Evolutionary conservation across 1,139 yeast species (phyloP).

Genomic region (Candida sp.): DNA sequence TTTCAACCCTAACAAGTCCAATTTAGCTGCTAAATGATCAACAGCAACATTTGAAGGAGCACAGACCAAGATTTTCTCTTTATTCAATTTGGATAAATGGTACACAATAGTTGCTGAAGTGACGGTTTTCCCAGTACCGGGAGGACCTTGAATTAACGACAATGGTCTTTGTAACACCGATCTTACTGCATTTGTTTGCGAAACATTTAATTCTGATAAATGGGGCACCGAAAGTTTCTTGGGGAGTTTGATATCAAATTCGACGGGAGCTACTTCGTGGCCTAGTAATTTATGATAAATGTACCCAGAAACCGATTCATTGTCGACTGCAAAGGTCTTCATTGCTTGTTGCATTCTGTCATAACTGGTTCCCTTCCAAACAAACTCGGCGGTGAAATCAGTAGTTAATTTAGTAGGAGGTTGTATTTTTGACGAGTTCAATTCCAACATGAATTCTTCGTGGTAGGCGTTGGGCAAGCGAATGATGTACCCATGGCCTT

Average conservation of each 20-base stretch:
- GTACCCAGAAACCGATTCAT: constrained; percentile 71
- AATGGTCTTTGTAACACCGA: constrained; percentile 72
- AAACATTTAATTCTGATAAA: constrained; percentile 66
- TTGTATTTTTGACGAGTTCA: constrained; percentile 31
- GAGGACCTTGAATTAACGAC: constrained; percentile 95
- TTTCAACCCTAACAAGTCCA: constrained; percentile 62
- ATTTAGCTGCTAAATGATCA: constrained; percentile 80
- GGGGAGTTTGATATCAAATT: constrained; percentile 61
- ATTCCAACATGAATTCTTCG: constrained; percentile 74
- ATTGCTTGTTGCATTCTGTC: constrained; percentile 83
- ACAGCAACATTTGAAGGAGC: constrained; percentile 97
- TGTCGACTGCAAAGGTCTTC: constrained; percentile 66
- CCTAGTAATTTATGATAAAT: constrained; percentile 82
- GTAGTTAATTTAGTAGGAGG: constrained; percentile 59
- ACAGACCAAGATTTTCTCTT: constrained; percentile 71
- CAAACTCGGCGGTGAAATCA: constrained; percentile 82
- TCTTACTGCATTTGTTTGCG: constrained; percentile 78
- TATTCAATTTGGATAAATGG: constrained; percentile 60
- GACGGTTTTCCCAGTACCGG: constrained; percentile 96
- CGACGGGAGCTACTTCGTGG: constrained; percentile 66
- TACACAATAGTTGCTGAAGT: constrained; percentile 88
- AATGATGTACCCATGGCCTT: constrained; percentile 67
- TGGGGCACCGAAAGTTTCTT: constrained; percentile 60
- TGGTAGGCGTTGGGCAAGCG: constrained; percentile 66
- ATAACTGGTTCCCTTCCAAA: constrained; percentile 86